Conservation (phyloP, 208 protist genomes). For the Crithidia brevicula region DNA sequence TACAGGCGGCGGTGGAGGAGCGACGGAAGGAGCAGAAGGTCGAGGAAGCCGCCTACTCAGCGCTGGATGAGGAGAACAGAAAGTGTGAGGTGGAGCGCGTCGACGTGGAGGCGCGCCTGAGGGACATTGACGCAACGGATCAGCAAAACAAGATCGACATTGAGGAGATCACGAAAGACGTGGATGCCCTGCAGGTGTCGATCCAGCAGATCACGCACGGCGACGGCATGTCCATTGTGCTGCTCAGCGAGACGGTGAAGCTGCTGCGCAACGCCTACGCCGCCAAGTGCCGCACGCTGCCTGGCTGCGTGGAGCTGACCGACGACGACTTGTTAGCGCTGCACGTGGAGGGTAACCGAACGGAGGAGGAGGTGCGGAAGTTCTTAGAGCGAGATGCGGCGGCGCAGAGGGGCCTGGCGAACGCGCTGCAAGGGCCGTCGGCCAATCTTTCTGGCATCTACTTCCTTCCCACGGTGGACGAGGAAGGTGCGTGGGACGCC, state of each 20-base stretch:
- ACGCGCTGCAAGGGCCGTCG: neutral
- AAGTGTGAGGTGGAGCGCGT: slow-evolving; percentile 17
- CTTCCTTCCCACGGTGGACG: slow-evolving; percentile 13
- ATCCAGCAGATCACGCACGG: slow-evolving; percentile 21
- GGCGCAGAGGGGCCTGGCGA: slow-evolving; percentile 9
- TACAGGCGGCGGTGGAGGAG: neutral
- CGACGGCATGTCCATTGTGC: slow-evolving; percentile 25
- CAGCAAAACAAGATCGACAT: neutral
- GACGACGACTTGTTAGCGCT: slow-evolving; percentile 33
- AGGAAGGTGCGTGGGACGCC: slow-evolving; percentile 4
- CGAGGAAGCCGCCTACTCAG: slow-evolving; percentile 7
- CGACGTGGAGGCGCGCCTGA: neutral
- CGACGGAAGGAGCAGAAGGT: slow-evolving; percentile 12
- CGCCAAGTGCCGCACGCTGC: slow-evolving; percentile 8
- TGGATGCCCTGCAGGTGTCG: slow-evolving; percentile 26
- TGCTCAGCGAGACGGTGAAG: slow-evolving; percentile 23
- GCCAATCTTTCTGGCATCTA: slow-evolving; percentile 17
- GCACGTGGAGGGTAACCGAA: slow-evolving; percentile 14
- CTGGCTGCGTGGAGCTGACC: slow-evolving; percentile 26
- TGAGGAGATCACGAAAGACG: slow-evolving; percentile 17
- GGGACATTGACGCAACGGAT: slow-evolving; percentile 6
- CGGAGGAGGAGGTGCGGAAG: slow-evolving; percentile 14
- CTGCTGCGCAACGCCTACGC: slow-evolving; percentile 18
- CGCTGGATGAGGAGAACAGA: slow-evolving; percentile 20
- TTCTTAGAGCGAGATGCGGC: slow-evolving; percentile 21